Conservation (phyloP, 176 grass and related monocot species). For the Cenchrus fungigraminus region DNA sequence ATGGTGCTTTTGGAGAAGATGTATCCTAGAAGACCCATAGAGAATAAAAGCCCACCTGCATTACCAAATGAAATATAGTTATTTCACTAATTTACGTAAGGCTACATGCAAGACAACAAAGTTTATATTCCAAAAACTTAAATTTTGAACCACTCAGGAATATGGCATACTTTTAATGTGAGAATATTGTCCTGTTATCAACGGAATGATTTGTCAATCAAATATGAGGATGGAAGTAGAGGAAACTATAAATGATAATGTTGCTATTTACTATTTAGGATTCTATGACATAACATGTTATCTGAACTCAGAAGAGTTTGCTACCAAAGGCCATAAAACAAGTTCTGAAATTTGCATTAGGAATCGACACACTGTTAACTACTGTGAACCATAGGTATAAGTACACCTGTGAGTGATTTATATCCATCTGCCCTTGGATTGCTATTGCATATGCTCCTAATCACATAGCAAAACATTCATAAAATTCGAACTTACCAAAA, state of each 20-base stretch:
- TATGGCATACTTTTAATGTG: neutral
- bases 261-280: neutral
- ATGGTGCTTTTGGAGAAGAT: no score
- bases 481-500: no score
- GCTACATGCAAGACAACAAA: neutral
- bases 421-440: no score
- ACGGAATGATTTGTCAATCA: neutral
- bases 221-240: conserved; percentile 3
- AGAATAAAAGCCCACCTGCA: conserved; percentile 70
- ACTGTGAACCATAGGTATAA: neutral
- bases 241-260: neutral
- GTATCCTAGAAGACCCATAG: conserved; percentile 56
- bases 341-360: conserved; percentile 7
- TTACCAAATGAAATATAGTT: conserved; percentile 29
- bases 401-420: no score
- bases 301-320: neutral
- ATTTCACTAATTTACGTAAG: conserved; percentile 12
- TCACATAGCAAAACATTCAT: neutral
- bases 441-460: no score
- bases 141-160: neutral
- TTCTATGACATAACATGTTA: conserved; percentile 6
- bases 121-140: neutral
- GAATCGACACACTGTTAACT: neutral
- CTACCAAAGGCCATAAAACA: neutral
- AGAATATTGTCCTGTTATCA: neutral